Conservation (phyloP, 371 early-diverging fungal species). For the Nosema muscidifuracis region DNA sequence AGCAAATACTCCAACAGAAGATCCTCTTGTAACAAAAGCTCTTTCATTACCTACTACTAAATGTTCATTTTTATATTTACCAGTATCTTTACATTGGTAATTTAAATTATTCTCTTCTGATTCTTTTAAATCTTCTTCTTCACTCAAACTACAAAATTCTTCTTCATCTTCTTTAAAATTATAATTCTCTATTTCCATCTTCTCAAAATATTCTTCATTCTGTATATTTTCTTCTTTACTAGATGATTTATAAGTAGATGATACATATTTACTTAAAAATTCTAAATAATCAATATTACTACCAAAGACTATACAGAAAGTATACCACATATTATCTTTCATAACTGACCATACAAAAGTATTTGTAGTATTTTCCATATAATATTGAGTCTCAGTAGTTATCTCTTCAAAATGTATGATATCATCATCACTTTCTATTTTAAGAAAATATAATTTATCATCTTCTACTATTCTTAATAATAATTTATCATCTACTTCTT, state of each 20-base stretch:
- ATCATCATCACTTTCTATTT: constrained; percentile 54
- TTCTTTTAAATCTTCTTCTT: constrained; percentile 28
- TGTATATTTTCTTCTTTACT: no score
- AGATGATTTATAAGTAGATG: constrained; percentile 25
- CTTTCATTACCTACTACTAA: constrained; percentile 56
- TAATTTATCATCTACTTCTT: background rate
- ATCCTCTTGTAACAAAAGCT: constrained; percentile 62
- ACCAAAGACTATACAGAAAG: constrained; percentile 58
- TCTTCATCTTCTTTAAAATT: constrained; percentile 23
- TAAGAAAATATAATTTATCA: constrained; percentile 25
- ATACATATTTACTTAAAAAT: constrained; percentile 57
- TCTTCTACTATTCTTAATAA: constrained; percentile 23
- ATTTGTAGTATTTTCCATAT: constrained; percentile 59
- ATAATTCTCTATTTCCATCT: constrained; percentile 43
- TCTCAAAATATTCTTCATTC: constrained; percentile 55
- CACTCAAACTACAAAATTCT: background rate
- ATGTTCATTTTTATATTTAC: constrained; percentile 50
- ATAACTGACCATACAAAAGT: constrained; percentile 62
- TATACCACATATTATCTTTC: constrained; percentile 38
- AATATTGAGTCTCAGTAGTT: constrained; percentile 57
- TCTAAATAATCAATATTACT: constrained; percentile 53
- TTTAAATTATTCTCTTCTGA: constrained; percentile 6
- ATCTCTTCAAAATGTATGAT: constrained; percentile 60
- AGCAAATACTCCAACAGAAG: constrained; percentile 61
- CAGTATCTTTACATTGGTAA: constrained; percentile 26